Percentiles rank a stretch among this genome's conserved stretches.
Evolutionary conservation across 1,139 yeast species (phyloP).

Genomic region (Candida gigantensis): DNA sequence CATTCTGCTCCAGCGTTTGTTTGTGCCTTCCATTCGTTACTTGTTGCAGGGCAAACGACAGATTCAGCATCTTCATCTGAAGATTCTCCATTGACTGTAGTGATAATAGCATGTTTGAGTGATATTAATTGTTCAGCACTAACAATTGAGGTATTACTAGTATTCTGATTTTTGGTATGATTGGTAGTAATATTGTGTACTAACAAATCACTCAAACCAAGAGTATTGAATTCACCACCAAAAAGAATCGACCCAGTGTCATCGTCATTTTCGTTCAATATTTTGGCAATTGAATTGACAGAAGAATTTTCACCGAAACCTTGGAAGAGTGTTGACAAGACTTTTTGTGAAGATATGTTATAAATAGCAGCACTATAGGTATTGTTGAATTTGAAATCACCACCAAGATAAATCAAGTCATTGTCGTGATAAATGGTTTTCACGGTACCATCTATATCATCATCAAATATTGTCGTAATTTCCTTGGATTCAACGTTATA

Average conservation of each 20-base stretch:
- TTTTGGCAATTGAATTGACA: conserved; percentile 64
- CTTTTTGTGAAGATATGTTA: conserved; percentile 45
- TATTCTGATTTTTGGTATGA: conserved; percentile 26
- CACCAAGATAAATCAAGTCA: conserved; percentile 73
- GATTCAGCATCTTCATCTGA: conserved; percentile 34
- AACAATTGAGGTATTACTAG: conserved; percentile 37
- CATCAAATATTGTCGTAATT: conserved; percentile 37
- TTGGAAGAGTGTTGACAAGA: conserved; percentile 62
- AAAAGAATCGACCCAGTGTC: conserved; percentile 58
- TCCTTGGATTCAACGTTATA: conserved; percentile 50
- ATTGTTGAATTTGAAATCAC: conserved; percentile 59
- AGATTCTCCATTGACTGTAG: conserved; percentile 51
- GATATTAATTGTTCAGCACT: conserved; percentile 70
- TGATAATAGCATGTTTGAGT: conserved; percentile 59
- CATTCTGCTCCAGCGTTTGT: conserved; percentile 64
- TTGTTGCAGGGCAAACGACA: conserved; percentile 58
- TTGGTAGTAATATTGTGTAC: conserved; percentile 30
- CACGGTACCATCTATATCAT: conserved; percentile 48
- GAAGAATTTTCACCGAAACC: conserved; percentile 70
- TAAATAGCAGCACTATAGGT: conserved; percentile 70
- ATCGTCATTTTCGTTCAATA: conserved; percentile 37
- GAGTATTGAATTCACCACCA: conserved; percentile 72
- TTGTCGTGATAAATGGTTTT: conserved; percentile 49
- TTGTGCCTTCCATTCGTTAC: conserved; percentile 57
- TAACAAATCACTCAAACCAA: conserved; percentile 56